Conservation (phyloP, 371 early-diverging fungal genomes). For the Lichtheimia ornata region DNA sequence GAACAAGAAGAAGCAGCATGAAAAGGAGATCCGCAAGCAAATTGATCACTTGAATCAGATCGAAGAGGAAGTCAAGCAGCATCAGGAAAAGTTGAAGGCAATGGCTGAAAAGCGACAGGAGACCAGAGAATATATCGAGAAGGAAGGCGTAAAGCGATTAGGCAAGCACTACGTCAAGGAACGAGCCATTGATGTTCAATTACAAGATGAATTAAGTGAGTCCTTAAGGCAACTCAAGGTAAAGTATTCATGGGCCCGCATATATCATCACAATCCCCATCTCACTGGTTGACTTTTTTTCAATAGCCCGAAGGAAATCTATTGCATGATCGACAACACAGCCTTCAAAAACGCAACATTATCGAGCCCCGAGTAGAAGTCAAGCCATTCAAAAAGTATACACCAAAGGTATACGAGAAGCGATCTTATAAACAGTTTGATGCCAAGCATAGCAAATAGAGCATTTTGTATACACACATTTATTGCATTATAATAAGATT, state of each 20-base stretch:
- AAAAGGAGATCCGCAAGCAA: slow-evolving; percentile 56
- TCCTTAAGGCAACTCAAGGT: slow-evolving; percentile 60
- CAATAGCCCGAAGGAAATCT: slow-evolving; percentile 87
- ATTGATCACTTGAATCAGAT: slow-evolving; percentile 56
- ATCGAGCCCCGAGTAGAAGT: slow-evolving; percentile 80
- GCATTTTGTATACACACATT: too few relatives aligned
- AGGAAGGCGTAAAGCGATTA: slow-evolving; percentile 50
- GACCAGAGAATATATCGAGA: slow-evolving; percentile 38
- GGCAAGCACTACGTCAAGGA: slow-evolving; percentile 50
- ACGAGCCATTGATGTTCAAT: slow-evolving; percentile 55
- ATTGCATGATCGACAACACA: slow-evolving; percentile 79
- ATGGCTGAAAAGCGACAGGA: slow-evolving; percentile 46
- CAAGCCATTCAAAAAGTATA: slow-evolving; percentile 36
- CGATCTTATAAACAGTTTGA: slow-evolving; percentile 53
- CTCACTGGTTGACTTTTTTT: not conserved
- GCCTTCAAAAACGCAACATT: slow-evolving; percentile 83
- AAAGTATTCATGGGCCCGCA: not conserved
- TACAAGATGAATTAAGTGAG: slow-evolving; percentile 62
- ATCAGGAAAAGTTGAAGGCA: slow-evolving; percentile 35
- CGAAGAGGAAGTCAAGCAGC: slow-evolving; percentile 43
- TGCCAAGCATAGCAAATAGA: slow-evolving; percentile 10
- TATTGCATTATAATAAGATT: too few relatives aligned
- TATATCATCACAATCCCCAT: too few relatives aligned
- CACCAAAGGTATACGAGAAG: slow-evolving; percentile 61
- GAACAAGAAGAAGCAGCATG: slow-evolving; percentile 38